These are phyloP conservation scores for Panaeolus cyanescens DNA, from an alignment of 768 basidiomycete genomes.

Conservation along the genomic window DNA sequence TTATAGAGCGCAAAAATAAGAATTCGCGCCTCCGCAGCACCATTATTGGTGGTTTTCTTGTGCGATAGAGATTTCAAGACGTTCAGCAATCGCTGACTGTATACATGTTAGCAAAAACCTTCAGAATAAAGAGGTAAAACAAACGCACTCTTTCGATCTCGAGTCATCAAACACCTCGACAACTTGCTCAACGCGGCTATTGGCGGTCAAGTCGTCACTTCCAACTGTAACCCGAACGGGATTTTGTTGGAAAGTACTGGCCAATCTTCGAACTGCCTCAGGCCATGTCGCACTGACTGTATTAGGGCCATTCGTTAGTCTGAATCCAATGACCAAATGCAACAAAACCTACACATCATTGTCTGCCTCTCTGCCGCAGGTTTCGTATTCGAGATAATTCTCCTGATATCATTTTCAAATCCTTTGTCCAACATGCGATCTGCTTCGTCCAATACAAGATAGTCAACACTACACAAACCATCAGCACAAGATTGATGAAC, in stretches of 20 bases:
- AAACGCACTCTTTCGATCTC: conserved; percentile 81
- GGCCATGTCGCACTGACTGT: conserved; percentile 99
- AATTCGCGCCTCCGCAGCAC: conserved; percentile 62
- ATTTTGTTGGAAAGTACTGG: conserved; percentile 81
- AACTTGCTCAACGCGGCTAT: conserved; percentile 88
- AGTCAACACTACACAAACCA: conserved; percentile 62
- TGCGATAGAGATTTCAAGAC: conserved; percentile 57
- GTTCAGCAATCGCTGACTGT: conserved; percentile 60
- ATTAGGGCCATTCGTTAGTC: not conserved
- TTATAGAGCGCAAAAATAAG: conserved; percentile 97
- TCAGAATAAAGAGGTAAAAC: not conserved
- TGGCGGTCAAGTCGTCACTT: conserved; percentile 92
- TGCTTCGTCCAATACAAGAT: conserved; percentile 95
- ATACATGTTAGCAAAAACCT: not conserved
- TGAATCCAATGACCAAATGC: conserved; percentile 4
- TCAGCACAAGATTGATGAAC: conserved; percentile 5
- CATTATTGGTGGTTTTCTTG: conserved; percentile 59
- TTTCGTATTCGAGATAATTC: conserved; percentile 79
- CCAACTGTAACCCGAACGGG: conserved; percentile 94
- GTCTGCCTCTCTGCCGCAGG: conserved; percentile 78
- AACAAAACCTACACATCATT: conserved; percentile 79
- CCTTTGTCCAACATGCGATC: conserved; percentile 98
- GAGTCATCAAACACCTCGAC: conserved; percentile 91
- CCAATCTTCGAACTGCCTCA: conserved; percentile 86
- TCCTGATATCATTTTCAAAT: conserved; percentile 96